Percentiles rank a stretch among this genome's conserved stretches.
phyloP scores from a whole-genome alignment of 192 early-diverging fungal genomes.

The Coemansia sp. region DNA sequence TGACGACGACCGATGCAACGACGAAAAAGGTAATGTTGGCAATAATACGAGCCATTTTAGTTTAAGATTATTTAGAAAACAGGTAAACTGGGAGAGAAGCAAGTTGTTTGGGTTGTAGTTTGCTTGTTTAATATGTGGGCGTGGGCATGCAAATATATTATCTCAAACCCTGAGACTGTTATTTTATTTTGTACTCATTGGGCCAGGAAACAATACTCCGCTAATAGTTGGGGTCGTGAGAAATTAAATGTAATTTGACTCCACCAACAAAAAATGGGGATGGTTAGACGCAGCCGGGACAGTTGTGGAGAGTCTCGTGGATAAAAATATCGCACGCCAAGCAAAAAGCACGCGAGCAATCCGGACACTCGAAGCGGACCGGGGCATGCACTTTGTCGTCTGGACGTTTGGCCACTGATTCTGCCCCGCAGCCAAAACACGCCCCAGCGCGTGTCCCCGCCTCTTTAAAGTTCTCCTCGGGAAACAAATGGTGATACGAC shows the following conservation, averaged over 20 bases:
- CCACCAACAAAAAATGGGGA: neutral
- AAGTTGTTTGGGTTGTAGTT: neutral
- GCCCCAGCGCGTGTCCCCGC: slow-evolving; percentile 31
- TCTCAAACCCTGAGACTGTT: neutral
- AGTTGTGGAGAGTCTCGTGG: neutral
- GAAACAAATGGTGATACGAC: slow-evolving; percentile 94
- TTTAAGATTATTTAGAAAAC: neutral
- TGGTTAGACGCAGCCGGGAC: neutral
- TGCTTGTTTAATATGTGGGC: too few relatives aligned
- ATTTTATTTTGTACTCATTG: too few relatives aligned
- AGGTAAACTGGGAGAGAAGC: too few relatives aligned
- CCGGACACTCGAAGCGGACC: neutral
- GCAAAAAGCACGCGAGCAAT: neutral
- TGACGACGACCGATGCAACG: slow-evolving; percentile 10
- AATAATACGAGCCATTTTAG: slow-evolving; percentile 36
- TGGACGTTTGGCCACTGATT: neutral
- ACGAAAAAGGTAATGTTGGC: slow-evolving; percentile 19
- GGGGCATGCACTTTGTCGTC: neutral
- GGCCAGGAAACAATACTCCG: neutral
- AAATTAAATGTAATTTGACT: neutral
- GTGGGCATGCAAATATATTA: neutral
- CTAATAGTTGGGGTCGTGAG: neutral
- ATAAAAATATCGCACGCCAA: neutral
- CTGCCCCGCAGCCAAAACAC: slow-evolving; percentile 50
- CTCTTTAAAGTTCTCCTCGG: slow-evolving; percentile 81